These are phyloP conservation scores for Cyclanthera cordifolia DNA, from an alignment of 306 rosid species.

Conservation along the genomic window DNA sequence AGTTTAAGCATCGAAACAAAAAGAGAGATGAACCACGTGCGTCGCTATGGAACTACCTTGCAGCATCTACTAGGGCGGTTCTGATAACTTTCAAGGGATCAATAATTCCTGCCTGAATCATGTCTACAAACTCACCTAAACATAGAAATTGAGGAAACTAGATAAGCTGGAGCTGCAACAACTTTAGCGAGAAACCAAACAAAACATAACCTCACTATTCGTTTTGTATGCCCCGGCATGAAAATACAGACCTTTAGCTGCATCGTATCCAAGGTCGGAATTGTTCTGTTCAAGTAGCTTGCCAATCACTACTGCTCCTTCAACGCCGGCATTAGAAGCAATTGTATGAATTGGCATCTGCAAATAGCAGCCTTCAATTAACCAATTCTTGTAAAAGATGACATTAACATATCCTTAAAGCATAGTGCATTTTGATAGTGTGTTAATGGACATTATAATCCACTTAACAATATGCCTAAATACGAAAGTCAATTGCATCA, in stretches of 20 bases:
- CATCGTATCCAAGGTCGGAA: slow-evolving; percentile 40
- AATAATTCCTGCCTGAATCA: slow-evolving; percentile 43
- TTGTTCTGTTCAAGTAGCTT: slow-evolving; percentile 40
- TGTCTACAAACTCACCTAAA: slow-evolving; percentile 42
- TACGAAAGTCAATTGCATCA: background rate
- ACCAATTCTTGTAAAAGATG: background rate
- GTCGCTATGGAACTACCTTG: slow-evolving; percentile 21
- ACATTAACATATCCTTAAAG: background rate
- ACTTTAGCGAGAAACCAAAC: background rate
- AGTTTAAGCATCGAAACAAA: background rate
- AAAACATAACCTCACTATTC: background rate
- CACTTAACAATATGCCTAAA: background rate
- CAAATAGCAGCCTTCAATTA: background rate
- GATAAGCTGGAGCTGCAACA: background rate
- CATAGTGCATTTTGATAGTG: background rate
- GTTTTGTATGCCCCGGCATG: background rate
- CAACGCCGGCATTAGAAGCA: slow-evolving; percentile 44
- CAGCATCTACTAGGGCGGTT: slow-evolving; percentile 47
- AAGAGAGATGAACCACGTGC: background rate
- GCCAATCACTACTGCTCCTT: slow-evolving; percentile 38
- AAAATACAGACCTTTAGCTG: slow-evolving; percentile 35
- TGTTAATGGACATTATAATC: too few relatives aligned
- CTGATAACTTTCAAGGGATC: slow-evolving; percentile 50
- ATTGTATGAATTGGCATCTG: slow-evolving; percentile 40
- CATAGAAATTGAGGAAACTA: background rate